These are phyloP conservation scores for Aspergillus ruber DNA, from an alignment of 2,329 filamentous ascomycete genomes.

Conservation along the genomic window DNA sequence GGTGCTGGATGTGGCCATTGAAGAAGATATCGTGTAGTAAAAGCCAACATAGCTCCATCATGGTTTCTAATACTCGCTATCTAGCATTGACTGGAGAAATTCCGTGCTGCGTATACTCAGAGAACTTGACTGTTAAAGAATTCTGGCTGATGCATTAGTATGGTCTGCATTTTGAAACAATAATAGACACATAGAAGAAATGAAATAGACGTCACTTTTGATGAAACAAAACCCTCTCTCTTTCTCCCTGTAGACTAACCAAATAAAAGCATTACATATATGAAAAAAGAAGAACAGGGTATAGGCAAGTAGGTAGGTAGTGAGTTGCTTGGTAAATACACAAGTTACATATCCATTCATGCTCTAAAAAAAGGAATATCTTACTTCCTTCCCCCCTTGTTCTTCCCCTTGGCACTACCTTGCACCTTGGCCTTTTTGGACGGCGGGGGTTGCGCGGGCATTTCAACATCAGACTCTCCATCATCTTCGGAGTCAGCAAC, in stretches of 20 bases:
- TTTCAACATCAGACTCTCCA: conserved; percentile 19
- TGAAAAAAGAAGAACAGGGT: background rate
- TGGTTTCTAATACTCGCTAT: background rate
- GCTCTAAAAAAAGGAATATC: conserved; percentile 3
- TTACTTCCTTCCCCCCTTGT: conserved; percentile 29
- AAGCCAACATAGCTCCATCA: background rate
- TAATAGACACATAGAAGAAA: background rate
- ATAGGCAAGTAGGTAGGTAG: background rate
- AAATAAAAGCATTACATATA: background rate
- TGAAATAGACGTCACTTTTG: background rate
- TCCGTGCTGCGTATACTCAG: background rate
- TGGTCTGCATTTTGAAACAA: background rate
- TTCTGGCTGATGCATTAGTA: background rate
- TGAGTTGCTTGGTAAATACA: no score
- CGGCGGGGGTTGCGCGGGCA: conserved; percentile 20
- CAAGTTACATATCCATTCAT: background rate
- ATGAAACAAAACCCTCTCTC: no score
- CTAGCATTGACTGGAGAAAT: background rate
- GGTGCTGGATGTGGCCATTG: background rate
- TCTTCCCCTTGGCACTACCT: conserved; percentile 25
- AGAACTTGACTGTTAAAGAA: background rate
- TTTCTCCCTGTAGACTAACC: no score
- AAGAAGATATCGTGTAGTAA: background rate
- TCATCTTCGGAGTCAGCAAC: conserved; percentile 44
- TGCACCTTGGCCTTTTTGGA: conserved; percentile 32